Evolutionary conservation across 768 basidiomycete species (phyloP).

Genomic region (Multifurca ochricompacta): DNA sequence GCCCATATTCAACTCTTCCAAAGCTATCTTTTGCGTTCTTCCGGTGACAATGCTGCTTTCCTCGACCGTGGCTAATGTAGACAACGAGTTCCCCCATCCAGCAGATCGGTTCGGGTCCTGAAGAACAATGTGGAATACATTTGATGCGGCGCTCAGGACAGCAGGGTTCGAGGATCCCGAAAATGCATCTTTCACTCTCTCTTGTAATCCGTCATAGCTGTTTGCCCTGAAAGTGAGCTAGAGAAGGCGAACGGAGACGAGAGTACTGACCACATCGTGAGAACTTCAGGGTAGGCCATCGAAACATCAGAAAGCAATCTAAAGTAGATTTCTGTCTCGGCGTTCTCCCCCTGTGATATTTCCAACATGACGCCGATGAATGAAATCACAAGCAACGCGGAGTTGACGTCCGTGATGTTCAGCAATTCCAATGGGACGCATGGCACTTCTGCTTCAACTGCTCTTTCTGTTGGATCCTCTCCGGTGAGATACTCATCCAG

Average conservation of each 20-base stretch:
- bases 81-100: constrained; percentile 45
- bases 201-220: constrained; percentile 72
- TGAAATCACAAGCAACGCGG: constrained; percentile 66
- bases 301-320: constrained; percentile 67
- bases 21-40: constrained; percentile 45
- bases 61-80: constrained; percentile 57
- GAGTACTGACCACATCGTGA: constrained; percentile 59
- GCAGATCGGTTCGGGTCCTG: constrained; percentile 42
- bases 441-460: constrained; percentile 37
- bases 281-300: constrained; percentile 57
- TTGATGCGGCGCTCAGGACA: constrained; percentile 66
- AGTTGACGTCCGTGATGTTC: constrained; percentile 51
- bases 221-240: background rate
- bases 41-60: constrained; percentile 39
- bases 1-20: constrained; percentile 67
- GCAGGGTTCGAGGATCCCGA: constrained; percentile 61
- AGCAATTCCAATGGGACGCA: constrained; percentile 49
- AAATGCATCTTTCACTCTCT: constrained; percentile 65
- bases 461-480: constrained; percentile 37
- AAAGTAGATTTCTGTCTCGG: constrained; percentile 77
- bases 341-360: constrained; percentile 71
- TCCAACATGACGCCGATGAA: constrained; percentile 69
- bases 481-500: constrained; percentile 41
- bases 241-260: background rate
- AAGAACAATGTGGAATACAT: constrained; percentile 63